A percentile compares a stretch with the other conserved stretches of the same genome.
These are phyloP conservation scores for Panaeolus papilionaceus DNA, from an alignment of 768 basidiomycete species.

Conservation along the genomic window DNA sequence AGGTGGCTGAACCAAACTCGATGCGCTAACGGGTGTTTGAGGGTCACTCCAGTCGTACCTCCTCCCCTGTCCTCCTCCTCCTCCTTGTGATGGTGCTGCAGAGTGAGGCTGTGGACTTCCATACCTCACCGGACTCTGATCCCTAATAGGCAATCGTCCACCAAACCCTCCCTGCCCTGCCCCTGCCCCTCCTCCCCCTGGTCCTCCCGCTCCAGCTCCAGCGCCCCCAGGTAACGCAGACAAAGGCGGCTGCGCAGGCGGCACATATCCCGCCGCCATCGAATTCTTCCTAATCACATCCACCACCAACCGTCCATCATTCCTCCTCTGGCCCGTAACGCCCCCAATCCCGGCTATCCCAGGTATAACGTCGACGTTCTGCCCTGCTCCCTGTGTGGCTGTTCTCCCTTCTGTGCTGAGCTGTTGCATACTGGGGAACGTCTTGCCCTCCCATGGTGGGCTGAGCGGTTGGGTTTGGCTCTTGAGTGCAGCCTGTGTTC, in stretches of 20 bases:
- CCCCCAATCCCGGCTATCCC: constrained; percentile 11
- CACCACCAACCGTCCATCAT: constrained; percentile 52
- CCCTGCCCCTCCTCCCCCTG: not conserved
- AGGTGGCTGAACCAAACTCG: not conserved
- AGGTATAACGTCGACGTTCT: constrained; percentile 4
- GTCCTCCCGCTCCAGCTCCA: not conserved
- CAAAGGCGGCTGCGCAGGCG: not conserved
- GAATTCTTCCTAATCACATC: constrained; percentile 63
- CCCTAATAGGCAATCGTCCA: not conserved
- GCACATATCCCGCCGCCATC: not conserved
- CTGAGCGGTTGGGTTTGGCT: constrained; percentile 33
- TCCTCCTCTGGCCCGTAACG: constrained; percentile 16
- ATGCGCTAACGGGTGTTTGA: not conserved
- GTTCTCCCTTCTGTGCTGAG: constrained; percentile 7
- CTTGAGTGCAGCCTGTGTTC: constrained; percentile 73
- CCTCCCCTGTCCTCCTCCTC: not conserved
- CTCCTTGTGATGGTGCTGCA: not conserved
- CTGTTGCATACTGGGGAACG: constrained; percentile 30
- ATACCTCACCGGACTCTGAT: constrained; percentile 5
- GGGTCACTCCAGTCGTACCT: not conserved
- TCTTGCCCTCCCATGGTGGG: constrained; percentile 34
- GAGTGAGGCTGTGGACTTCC: not conserved
- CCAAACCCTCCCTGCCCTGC: not conserved
- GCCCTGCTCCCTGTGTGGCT: not conserved
- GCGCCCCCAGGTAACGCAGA: no score